These are phyloP conservation scores for Perilla frutescens DNA, from an alignment of 257 asterid genomes.

Conservation along the genomic window DNA sequence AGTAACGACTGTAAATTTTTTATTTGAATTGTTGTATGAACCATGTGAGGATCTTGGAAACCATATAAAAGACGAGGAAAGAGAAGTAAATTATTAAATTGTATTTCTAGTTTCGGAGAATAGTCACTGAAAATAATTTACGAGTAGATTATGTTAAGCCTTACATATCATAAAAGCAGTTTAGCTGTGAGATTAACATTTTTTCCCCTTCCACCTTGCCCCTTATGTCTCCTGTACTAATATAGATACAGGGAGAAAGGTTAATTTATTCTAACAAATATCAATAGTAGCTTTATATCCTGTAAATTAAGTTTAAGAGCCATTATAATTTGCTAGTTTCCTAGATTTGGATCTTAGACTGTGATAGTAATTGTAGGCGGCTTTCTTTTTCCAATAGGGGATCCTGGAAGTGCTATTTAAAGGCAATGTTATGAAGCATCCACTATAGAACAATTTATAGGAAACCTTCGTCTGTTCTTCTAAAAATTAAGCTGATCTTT, in stretches of 20 bases:
- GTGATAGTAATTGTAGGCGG: background rate
- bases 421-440: no score
- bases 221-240: background rate
- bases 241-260: constrained; percentile 1
- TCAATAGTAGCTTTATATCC: background rate
- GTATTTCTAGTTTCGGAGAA: background rate
- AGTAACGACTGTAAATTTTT: background rate
- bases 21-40: background rate
- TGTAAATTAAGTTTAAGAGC: constrained; percentile 1
- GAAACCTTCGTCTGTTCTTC: constrained; percentile 17
- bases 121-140: background rate
- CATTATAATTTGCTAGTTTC: background rate
- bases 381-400: no score
- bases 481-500: constrained; percentile 7
- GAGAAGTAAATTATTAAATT: constrained; percentile 3
- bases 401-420: no score
- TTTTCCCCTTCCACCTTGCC: background rate
- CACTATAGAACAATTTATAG: no score
- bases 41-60: background rate
- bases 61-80: background rate
- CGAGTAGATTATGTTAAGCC: background rate
- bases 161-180: constrained; percentile 1
- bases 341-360: background rate
- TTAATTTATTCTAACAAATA: constrained; percentile 6
- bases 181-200: constrained; percentile 1